Conservation (phyloP, 305 asterid species). For the Fraxinus sp. region DNA sequence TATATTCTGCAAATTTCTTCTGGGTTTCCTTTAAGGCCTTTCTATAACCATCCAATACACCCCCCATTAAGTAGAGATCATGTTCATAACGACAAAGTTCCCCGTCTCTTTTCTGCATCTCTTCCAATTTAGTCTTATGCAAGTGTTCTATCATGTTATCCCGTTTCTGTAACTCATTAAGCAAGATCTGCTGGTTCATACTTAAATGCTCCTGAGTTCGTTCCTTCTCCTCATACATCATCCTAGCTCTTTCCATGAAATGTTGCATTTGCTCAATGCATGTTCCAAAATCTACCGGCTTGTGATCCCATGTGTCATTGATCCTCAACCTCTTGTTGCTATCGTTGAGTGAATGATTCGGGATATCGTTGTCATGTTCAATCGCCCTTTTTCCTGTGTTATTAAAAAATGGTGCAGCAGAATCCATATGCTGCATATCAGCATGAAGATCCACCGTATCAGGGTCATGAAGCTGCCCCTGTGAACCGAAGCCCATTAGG, state of each 20-base stretch:
- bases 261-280: constrained; percentile 62
- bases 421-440: constrained; percentile 37
- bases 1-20: constrained; percentile 61
- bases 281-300: constrained; percentile 47
- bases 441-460: constrained; percentile 40
- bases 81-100: constrained; percentile 58
- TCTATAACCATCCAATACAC: constrained; percentile 60
- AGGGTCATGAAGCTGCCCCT: constrained; percentile 44
- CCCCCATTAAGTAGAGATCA: constrained; percentile 58
- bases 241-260: constrained; percentile 38
- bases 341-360: constrained; percentile 36
- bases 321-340: constrained; percentile 64
- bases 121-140: constrained; percentile 58
- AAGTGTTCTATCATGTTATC: constrained; percentile 48
- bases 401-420: constrained; percentile 40
- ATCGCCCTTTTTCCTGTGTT: constrained; percentile 57
- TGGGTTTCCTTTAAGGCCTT: constrained; percentile 58
- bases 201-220: constrained; percentile 34
- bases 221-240: constrained; percentile 46
- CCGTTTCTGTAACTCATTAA: constrained; percentile 62
- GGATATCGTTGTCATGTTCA: constrained; percentile 44
- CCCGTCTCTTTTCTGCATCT: constrained; percentile 51
- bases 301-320: constrained; percentile 48
- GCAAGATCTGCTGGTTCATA: constrained; percentile 48
- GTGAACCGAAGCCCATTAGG: constrained; percentile 47